phyloP scores from a whole-genome alignment of 371 early-diverging fungal species.

The Rozella allomycis region DNA sequence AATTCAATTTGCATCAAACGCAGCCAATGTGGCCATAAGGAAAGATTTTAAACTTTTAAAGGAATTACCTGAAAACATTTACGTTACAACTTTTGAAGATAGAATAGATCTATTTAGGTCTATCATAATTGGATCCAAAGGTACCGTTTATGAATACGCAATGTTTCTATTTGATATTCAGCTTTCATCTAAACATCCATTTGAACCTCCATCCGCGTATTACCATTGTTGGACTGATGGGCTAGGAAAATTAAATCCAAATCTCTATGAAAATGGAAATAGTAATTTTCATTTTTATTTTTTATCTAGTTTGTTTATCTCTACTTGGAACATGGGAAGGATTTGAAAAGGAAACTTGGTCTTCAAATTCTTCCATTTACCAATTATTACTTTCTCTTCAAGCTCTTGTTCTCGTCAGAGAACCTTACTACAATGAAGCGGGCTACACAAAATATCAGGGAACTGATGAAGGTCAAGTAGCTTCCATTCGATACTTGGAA shows the following conservation, averaged over 20 bases:
- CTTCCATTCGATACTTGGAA: too few relatives aligned
- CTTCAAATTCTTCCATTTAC: conserved; percentile 14
- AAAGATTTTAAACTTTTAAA: too few relatives aligned
- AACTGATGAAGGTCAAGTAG: conserved; percentile 20
- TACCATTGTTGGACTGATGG: conserved; percentile 27
- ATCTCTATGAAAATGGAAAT: conserved; percentile 20
- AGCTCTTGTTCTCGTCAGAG: conserved; percentile 20
- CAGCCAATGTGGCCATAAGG: too few relatives aligned
- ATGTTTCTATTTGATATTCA: conserved; percentile 23
- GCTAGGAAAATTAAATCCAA: conserved; percentile 24
- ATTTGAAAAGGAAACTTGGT: conserved; percentile 26
- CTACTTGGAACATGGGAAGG: conserved; percentile 30
- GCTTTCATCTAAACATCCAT: conserved; percentile 17
- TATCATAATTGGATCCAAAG: conserved; percentile 19
- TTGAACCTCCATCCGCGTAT: conserved; percentile 14
- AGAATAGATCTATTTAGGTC: conserved; percentile 22
- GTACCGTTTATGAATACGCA: conserved; percentile 20
- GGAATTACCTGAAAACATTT: conserved; percentile 17
- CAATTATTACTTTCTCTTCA: conserved; percentile 27
- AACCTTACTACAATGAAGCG: conserved; percentile 31
- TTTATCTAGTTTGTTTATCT: conserved; percentile 19
- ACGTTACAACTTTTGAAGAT: conserved; percentile 23
- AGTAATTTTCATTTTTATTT: conserved; percentile 1
- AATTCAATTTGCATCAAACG: too few relatives aligned
- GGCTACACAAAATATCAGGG: conserved; percentile 26